These are phyloP conservation scores for Draba incana DNA, from an alignment of 345 rosid genomes.

Conservation along the genomic window DNA sequence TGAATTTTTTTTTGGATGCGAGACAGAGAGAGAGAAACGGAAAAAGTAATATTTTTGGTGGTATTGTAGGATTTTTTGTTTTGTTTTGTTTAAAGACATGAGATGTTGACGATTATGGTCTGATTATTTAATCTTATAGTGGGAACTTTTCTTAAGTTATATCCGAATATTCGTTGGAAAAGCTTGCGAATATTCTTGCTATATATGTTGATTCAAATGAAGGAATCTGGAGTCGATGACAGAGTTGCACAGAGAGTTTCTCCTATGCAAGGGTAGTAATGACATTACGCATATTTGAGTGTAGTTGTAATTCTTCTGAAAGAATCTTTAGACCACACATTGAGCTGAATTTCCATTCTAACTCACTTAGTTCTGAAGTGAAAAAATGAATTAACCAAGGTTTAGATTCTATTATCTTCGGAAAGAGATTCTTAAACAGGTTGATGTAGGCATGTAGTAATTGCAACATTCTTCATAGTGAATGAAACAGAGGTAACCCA, in stretches of 20 bases:
- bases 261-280: too few species aligned
- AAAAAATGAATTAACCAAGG: too few species aligned
- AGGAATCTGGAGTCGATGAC: neutral
- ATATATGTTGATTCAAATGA: neutral
- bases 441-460: too few species aligned
- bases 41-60: constrained; percentile 31
- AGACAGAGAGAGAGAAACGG: constrained; percentile 11
- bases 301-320: neutral
- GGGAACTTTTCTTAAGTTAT: neutral
- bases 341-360: too few species aligned
- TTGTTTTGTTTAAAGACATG: constrained; percentile 6
- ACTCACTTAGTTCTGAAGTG: too few species aligned
- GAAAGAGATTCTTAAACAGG: too few species aligned
- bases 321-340: too few species aligned
- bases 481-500: too few species aligned
- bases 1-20: constrained; percentile 13
- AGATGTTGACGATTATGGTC: constrained; percentile 34
- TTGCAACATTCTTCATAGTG: too few species aligned
- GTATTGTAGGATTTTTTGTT: constrained; percentile 27
- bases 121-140: constrained; percentile 11
- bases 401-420: too few species aligned
- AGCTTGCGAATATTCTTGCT: neutral
- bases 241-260: neutral
- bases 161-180: constrained; percentile 19
- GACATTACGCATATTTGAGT: neutral